phyloP scores from a whole-genome alignment of 2,329 filamentous ascomycete genomes.

The Leptographium galeiforme region DNA sequence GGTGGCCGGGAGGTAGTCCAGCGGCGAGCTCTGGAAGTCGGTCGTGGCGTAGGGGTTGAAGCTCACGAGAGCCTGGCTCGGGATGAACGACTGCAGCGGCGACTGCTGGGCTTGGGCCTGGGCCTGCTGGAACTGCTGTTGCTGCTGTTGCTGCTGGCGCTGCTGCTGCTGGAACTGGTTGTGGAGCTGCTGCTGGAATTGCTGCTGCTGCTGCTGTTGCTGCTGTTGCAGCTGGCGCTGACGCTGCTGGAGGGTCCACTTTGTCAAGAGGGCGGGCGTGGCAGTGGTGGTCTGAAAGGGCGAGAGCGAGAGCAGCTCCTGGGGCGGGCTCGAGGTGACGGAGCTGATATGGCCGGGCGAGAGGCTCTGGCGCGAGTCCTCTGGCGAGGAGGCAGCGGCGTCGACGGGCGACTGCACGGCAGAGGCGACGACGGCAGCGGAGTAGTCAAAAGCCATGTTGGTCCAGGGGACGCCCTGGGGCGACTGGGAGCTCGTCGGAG shows the following conservation, averaged over 20 bases:
- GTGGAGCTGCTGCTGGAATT: constrained; percentile 28
- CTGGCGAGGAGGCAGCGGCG: constrained; percentile 35
- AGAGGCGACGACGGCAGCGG: constrained; percentile 15
- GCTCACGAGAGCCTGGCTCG: constrained; percentile 42
- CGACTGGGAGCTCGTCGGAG: constrained; percentile 23
- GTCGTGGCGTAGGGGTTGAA: constrained; percentile 38
- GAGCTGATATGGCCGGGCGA: constrained; percentile 31
- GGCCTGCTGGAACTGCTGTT: constrained; percentile 31
- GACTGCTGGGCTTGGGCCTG: constrained; percentile 29
- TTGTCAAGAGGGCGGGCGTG: constrained; percentile 35
- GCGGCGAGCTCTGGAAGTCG: constrained; percentile 39
- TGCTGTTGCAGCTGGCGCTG: constrained; percentile 29
- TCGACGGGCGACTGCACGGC: constrained; percentile 24
- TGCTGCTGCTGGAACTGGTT: constrained; percentile 17
- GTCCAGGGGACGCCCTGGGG: constrained; percentile 30
- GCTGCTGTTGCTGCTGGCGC: constrained; percentile 17
- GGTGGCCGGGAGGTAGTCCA: constrained; percentile 48
- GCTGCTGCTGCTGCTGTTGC: constrained; percentile 17
- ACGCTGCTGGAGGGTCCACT: constrained; percentile 48
- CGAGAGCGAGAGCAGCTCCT: constrained; percentile 42
- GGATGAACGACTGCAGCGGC: constrained; percentile 39
- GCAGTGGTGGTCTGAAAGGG: constrained; percentile 40
- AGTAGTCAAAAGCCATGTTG: constrained; percentile 35
- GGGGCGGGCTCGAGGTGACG: constrained; percentile 39
- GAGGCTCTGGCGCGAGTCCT: constrained; percentile 34